Conservation (phyloP, 441 rosid species). For the Gossypium schwendimanii region DNA sequence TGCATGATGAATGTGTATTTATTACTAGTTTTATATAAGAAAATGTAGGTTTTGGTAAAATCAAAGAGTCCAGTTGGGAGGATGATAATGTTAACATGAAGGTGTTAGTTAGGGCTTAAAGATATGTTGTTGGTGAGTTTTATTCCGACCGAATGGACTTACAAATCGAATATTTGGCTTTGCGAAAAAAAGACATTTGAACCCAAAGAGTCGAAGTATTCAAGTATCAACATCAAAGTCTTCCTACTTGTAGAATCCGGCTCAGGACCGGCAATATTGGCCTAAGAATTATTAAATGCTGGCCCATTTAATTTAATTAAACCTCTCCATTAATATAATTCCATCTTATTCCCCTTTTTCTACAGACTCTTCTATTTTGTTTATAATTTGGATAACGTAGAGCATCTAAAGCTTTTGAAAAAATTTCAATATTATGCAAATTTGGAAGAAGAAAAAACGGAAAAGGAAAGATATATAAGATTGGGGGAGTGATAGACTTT, state of each 20-base stretch:
- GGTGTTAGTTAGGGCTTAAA: conserved; percentile 13
- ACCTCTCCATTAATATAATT: not conserved
- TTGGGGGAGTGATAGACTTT: not conserved
- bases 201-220: not conserved
- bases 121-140: conserved; percentile 26
- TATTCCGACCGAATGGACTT: conserved; percentile 31
- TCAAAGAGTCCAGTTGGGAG: not conserved
- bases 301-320: conserved; percentile 19
- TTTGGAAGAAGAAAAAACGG: not conserved
- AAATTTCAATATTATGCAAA: not conserved
- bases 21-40: not conserved
- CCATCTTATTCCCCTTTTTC: not conserved
- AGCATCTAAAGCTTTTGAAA: not conserved
- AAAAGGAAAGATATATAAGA: not conserved
- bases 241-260: conserved; percentile 9
- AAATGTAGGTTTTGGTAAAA: not conserved
- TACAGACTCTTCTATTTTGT: conserved; percentile 9
- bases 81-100: not conserved
- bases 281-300: conserved; percentile 28
- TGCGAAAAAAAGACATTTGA: conserved; percentile 1
- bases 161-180: conserved; percentile 17
- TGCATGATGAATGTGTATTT: not conserved
- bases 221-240: conserved; percentile 18
- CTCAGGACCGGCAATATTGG: conserved; percentile 27
- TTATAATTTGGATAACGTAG: not conserved